These are phyloP conservation scores for Cercospora beticola DNA, from an alignment of 2,329 filamentous ascomycete species.

Conservation along the genomic window DNA sequence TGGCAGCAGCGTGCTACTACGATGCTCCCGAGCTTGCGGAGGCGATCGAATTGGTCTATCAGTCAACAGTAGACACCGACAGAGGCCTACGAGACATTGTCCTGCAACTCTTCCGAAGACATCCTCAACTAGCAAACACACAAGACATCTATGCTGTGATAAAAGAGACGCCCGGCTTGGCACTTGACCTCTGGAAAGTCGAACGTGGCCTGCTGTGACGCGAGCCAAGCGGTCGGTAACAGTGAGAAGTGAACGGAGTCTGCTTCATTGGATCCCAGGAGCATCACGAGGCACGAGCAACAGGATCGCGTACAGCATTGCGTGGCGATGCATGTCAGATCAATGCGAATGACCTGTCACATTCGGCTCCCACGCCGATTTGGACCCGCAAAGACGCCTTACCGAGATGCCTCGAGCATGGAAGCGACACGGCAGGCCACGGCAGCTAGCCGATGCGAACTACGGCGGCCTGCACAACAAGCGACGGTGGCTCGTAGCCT, in stretches of 20 bases:
- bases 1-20: slow-evolving; percentile 46
- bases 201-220: slow-evolving; percentile 44
- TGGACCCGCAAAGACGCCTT: not conserved
- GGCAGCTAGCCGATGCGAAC: not conserved
- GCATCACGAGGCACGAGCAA: not conserved
- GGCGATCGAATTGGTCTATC: slow-evolving; percentile 51
- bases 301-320: not conserved
- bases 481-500: not conserved
- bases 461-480: not conserved
- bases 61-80: slow-evolving; percentile 51
- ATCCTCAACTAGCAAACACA: slow-evolving; percentile 48
- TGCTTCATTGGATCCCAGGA: not conserved
- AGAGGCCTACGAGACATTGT: slow-evolving; percentile 51
- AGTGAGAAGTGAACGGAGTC: not conserved
- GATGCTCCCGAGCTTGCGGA: slow-evolving; percentile 48
- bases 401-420: not conserved
- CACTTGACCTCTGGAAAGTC: slow-evolving; percentile 51
- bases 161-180: slow-evolving; percentile 48
- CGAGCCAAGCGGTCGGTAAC: not conserved
- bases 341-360: not conserved
- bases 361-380: not conserved
- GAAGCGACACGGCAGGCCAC: not conserved
- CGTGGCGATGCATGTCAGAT: not conserved
- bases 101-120: slow-evolving; percentile 48
- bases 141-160: slow-evolving; percentile 48